Percentiles rank a stretch among this genome's conserved stretches.
Conservation (phyloP, 2,329 filamentous ascomycete genomes). For the Monosporascus sp. region DNA sequence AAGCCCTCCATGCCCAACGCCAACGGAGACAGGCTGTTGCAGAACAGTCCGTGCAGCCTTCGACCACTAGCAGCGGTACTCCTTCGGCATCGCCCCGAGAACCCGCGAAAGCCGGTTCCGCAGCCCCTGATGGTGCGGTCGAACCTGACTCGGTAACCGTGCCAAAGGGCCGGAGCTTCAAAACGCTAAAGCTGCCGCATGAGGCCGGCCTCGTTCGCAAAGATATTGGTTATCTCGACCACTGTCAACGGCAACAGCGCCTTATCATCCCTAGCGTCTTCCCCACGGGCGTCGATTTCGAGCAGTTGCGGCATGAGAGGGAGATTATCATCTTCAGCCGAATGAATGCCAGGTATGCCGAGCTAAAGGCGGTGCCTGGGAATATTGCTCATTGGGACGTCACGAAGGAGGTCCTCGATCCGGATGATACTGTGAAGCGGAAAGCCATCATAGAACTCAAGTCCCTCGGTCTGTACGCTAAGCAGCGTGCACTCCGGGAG, state of each 20-base stretch:
- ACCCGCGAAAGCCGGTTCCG: constrained; percentile 27
- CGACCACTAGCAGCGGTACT: constrained; percentile 31
- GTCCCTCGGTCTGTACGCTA: constrained; percentile 78
- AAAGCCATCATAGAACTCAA: constrained; percentile 96
- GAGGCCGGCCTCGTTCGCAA: constrained; percentile 46
- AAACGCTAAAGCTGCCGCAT: constrained; percentile 72
- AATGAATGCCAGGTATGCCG: constrained; percentile 76
- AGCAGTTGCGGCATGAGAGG: constrained; percentile 78
- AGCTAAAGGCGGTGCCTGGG: constrained; percentile 77
- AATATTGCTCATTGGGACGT: constrained; percentile 87
- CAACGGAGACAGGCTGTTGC: constrained; percentile 57
- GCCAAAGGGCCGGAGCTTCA: constrained; percentile 52
- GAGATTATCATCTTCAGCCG: constrained; percentile 88
- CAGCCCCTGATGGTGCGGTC: constrained; percentile 24
- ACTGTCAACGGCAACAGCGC: constrained; percentile 69
- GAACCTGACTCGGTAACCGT: constrained; percentile 27
- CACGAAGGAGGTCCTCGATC: constrained; percentile 58
- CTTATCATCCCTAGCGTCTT: constrained; percentile 82
- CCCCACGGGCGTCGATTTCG: constrained; percentile 81
- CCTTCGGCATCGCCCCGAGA: constrained; percentile 34
- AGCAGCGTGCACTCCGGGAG: constrained; percentile 80
- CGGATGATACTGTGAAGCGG: constrained; percentile 78
- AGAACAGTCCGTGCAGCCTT: constrained; percentile 40
- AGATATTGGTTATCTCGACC: constrained; percentile 72
- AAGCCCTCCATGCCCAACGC: constrained; percentile 73